A percentile compares a stretch with the other conserved stretches of the same genome.
These are phyloP conservation scores for Eucalyptus marginata DNA, from an alignment of 345 rosid species.

Conservation along the genomic window DNA sequence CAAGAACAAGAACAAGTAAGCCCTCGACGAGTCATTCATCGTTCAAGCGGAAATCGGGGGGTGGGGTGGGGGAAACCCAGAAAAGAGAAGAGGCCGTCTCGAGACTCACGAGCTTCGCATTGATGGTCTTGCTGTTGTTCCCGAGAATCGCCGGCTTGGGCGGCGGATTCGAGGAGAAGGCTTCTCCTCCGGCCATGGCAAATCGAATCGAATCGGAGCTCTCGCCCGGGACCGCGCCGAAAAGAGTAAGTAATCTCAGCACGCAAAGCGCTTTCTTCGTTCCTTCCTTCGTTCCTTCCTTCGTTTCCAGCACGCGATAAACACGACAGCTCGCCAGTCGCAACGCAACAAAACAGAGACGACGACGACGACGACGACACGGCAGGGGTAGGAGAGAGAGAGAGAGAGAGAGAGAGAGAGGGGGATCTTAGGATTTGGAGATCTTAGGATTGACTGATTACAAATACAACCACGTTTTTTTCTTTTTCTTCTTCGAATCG, in stretches of 20 bases:
- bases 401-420: background rate
- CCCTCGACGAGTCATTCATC: background rate
- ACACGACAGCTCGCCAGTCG: background rate
- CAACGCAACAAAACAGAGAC: background rate
- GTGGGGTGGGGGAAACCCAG: background rate
- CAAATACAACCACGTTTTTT: background rate
- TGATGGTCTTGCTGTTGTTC: constrained; percentile 3
- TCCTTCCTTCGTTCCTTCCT: background rate
- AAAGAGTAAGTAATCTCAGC: background rate
- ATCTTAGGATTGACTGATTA: background rate
- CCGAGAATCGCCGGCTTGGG: background rate
- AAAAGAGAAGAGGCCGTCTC: background rate
- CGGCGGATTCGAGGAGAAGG: background rate
- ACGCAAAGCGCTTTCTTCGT: background rate
- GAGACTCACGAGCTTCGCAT: constrained; percentile 14
- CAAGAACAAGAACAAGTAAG: background rate
- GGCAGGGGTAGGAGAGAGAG: no score
- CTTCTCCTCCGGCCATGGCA: background rate
- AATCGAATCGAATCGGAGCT: background rate
- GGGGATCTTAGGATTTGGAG: background rate
- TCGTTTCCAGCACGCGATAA: background rate
- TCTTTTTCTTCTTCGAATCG: background rate
- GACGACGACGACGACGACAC: background rate
- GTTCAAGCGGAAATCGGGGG: background rate
- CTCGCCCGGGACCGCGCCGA: background rate